phyloP scores from a whole-genome alignment of 2,329 filamentous ascomycete genomes.

The Apiospora hydei region DNA sequence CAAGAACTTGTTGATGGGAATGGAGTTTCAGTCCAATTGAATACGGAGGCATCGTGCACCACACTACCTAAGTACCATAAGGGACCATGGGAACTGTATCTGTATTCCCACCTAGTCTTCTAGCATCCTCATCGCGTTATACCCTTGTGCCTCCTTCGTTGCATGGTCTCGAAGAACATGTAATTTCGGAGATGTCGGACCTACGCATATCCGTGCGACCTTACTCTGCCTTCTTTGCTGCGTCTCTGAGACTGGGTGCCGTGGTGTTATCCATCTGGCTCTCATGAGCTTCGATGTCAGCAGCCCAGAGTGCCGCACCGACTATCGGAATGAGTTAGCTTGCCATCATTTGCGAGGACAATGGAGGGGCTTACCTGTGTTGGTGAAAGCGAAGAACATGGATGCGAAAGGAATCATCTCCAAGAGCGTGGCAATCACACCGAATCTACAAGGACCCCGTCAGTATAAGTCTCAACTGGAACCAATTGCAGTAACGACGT shows the following conservation, averaged over 20 bases:
- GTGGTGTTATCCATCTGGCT: constrained; percentile 57
- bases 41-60: neutral
- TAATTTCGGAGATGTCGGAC: constrained; percentile 38
- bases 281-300: constrained; percentile 74
- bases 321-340: constrained; percentile 54
- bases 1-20: neutral
- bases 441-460: constrained; percentile 63
- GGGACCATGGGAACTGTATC: neutral
- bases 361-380: constrained; percentile 63
- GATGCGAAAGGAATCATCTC: constrained; percentile 86
- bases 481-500: neutral
- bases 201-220: constrained; percentile 32
- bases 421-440: constrained; percentile 75
- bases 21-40: neutral
- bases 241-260: constrained; percentile 57
- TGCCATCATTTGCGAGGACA: neutral
- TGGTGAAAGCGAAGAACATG: constrained; percentile 88
- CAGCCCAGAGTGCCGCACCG: constrained; percentile 93
- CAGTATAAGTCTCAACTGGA: neutral
- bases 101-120: neutral
- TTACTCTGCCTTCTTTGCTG: constrained; percentile 58
- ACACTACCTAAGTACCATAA: neutral
- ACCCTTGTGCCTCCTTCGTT: constrained; percentile 12
- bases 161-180: constrained; percentile 33
- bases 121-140: constrained; percentile 17